A percentile compares a stretch with the other conserved stretches of the same genome.
Evolutionary conservation across 495 filamentous ascomycete genomes (phyloP).

Genomic region (Apiosordaria backusii): DNA sequence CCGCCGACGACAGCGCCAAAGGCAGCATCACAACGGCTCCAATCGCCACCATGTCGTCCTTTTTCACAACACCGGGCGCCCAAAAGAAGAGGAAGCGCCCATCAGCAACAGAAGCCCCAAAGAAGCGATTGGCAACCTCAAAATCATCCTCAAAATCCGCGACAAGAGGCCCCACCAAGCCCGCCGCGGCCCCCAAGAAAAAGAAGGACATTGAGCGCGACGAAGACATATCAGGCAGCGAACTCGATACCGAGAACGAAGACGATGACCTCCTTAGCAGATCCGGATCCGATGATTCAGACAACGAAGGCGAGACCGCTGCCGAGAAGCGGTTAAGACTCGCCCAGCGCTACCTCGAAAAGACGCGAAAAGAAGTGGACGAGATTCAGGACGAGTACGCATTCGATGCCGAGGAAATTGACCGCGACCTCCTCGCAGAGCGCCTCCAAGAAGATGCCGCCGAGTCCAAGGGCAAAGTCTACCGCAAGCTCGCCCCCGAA

Average conservation of each 20-base stretch:
- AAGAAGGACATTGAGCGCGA: constrained; percentile 59
- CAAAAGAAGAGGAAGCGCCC: constrained; percentile 76
- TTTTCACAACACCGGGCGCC: constrained; percentile 74
- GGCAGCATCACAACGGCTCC: constrained; percentile 16
- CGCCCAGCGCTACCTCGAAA: constrained; percentile 89
- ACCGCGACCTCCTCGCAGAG: constrained; percentile 85
- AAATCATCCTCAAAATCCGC: constrained; percentile 40
- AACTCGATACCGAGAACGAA: constrained; percentile 52
- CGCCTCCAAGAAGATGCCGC: constrained; percentile 88
- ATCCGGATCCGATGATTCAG: constrained; percentile 48
- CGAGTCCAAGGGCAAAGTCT: constrained; percentile 85
- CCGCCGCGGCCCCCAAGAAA: constrained; percentile 47
- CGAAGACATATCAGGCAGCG: constrained; percentile 86
- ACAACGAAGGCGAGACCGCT: constrained; percentile 71
- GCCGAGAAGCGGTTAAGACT: constrained; percentile 83
- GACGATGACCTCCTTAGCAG: constrained; percentile 36
- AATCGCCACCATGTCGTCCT: constrained; percentile 65
- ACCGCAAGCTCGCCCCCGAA: constrained; percentile 69
- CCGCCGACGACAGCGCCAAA: constrained; percentile 10
- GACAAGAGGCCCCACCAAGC: constrained; percentile 38
- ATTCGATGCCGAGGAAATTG: constrained; percentile 91
- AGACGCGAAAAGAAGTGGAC: constrained; percentile 72
- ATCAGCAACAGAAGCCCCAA: constrained; percentile 39
- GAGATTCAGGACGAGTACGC: constrained; percentile 49
- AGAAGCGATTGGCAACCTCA: constrained; percentile 45